Evolutionary conservation across 2,329 filamentous ascomycete genomes (phyloP).

Genomic region (Alternaria burnsii): DNA sequence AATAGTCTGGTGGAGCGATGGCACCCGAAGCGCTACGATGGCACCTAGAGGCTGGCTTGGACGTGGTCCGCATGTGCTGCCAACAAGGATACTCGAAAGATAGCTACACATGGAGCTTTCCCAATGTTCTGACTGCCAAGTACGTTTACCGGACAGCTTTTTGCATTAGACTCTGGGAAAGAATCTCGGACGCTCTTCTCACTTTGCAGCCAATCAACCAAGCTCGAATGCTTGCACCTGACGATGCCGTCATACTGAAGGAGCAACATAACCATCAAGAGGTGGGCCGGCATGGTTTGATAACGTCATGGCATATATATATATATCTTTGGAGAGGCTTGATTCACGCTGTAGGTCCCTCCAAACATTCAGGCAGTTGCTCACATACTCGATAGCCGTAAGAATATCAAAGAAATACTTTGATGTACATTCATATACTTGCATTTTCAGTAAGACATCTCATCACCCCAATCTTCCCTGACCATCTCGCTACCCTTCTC

Average conservation of each 20-base stretch:
- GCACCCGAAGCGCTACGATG: too few species aligned
- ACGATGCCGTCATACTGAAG: not conserved
- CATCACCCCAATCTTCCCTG: constrained; percentile 28
- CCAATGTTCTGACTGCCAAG: not conserved
- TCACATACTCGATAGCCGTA: too few species aligned
- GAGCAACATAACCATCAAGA: not conserved
- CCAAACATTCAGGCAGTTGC: too few species aligned
- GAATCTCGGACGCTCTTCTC: not conserved
- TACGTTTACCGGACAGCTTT: not conserved
- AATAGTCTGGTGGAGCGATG: too few species aligned
- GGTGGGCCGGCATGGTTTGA: not conserved
- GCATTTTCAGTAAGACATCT: not conserved
- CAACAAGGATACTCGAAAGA: not conserved
- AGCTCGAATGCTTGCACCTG: not conserved
- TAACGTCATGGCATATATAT: too few species aligned
- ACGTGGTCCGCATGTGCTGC: too few species aligned
- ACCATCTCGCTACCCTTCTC: constrained; percentile 42
- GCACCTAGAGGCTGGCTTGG: too few species aligned
- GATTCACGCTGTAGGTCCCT: too few species aligned
- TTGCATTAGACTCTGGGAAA: not conserved
- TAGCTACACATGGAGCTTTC: not conserved
- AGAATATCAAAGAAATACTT: not conserved
- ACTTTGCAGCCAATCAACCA: not conserved
- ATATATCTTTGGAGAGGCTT: too few species aligned
- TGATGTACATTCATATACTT: not conserved